Conservation (phyloP, 2,329 filamentous ascomycete species). For the Cryphonectria nitschkei region DNA sequence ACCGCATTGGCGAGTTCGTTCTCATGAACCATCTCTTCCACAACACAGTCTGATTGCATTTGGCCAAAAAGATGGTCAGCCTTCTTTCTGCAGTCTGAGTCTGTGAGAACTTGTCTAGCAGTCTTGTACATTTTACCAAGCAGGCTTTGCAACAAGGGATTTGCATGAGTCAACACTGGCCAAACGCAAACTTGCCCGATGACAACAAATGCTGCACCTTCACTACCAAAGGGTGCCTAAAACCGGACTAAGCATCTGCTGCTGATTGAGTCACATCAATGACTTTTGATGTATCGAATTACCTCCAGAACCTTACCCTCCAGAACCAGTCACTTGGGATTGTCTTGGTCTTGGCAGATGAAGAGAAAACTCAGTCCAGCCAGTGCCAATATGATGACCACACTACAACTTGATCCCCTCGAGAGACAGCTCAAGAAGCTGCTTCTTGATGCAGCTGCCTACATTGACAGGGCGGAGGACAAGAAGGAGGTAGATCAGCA, state of each 20-base stretch:
- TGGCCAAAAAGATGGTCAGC: neutral
- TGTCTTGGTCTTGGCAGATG: conserved; percentile 23
- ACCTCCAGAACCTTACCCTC: neutral
- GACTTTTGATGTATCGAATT: conserved; percentile 20
- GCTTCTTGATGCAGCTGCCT: conserved; percentile 78
- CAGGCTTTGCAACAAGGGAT: neutral
- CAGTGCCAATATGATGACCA: conserved; percentile 28
- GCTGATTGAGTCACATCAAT: conserved; percentile 17
- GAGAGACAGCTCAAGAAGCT: conserved; percentile 76
- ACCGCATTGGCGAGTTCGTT: neutral
- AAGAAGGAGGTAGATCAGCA: conserved; percentile 45
- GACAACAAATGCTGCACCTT: conserved; percentile 3
- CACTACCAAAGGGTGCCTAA: neutral
- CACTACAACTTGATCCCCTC: conserved; percentile 63
- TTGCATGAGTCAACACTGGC: neutral
- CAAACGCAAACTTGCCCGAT: neutral
- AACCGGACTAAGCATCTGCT: neutral
- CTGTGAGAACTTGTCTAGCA: neutral
- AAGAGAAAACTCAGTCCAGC: conserved; percentile 28
- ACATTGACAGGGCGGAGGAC: conserved; percentile 57
- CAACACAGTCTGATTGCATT: neutral
- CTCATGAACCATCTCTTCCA: neutral
- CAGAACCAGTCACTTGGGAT: neutral
- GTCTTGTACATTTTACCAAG: neutral
- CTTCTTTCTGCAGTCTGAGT: neutral